Evolutionary conservation across 2,329 filamentous ascomycete species (phyloP), one percentile per base, ranked within the genome.

Genomic region (Diaporthe australafricana): DNA sequence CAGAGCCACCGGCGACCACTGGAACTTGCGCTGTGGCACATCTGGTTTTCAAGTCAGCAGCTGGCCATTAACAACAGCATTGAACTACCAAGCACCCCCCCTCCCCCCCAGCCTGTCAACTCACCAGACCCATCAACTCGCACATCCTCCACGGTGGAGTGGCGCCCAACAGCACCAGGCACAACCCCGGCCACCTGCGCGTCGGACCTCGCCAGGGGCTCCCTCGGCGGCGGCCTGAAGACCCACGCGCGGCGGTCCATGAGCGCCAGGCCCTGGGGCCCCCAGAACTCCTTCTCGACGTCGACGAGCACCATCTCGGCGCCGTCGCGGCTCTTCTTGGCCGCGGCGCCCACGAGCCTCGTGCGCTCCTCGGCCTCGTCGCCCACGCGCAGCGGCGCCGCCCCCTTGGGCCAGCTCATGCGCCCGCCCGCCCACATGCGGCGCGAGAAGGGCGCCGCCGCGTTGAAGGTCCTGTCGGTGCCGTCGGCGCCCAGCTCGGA

Each of bases 341-440:
- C 79, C 60, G 81, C 83, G 0, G 88, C 66, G 8, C 69, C 73
- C 69, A 78, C 75, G 16, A 40, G 65, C 52, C 78, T 68, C 4
- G 81, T 77, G 68, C 78, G 57, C 73, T 70, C 75, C 76, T 80
- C 81, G 8, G 82, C 80, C 66, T 77, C 30, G 80, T 84, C 87
- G 1, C 89, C 90, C 1, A 91, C 85, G 2, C 83, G 81, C 72
- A 92, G 77, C 22, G 78, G 74, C 25, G 75, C 35, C 16, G 48
- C 70, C 5, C 67, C 71, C 12, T 60, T n/a, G 60, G 74, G 76
- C 88, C 89, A 91, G 17, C 79, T 77, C 79, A 92, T 88, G 70
- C 84, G 82, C 0, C 91, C 91, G 1, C 90, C 90, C 0, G 90
- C 90, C 91, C 91, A 92, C 90, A 92, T 92, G 16, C 90, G 84